Conservation (phyloP, 169 alveolate genomes). For the Plasmodium falciparum region DNA sequence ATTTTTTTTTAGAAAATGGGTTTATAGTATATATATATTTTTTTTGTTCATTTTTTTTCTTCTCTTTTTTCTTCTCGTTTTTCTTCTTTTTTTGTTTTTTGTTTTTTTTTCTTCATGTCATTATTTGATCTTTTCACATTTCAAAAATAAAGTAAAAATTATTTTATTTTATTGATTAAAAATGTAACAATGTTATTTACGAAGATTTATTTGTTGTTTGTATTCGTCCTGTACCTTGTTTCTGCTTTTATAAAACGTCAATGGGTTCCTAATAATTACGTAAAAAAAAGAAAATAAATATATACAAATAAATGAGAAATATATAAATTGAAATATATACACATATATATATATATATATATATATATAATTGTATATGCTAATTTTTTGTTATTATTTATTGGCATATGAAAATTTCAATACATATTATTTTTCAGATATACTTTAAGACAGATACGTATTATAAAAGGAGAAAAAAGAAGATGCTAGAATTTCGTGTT, state of each 20-base stretch:
- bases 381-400: not conserved
- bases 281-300: slow-evolving; percentile 1
- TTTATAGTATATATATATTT: too few relatives aligned
- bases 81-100: slow-evolving; percentile 1
- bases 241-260: slow-evolving; percentile 43
- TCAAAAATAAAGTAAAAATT: not conserved
- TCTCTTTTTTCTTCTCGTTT: not conserved
- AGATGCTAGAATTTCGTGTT: slow-evolving; percentile 1
- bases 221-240: slow-evolving; percentile 9
- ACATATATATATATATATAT: not conserved
- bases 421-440: slow-evolving; percentile 23
- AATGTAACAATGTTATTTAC: slow-evolving; percentile 55
- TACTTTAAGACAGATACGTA: slow-evolving; percentile 36
- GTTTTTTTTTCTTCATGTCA: slow-evolving; percentile 10
- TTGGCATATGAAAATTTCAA: too few relatives aligned
- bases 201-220: slow-evolving; percentile 17
- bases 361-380: not conserved
- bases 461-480: slow-evolving; percentile 46
- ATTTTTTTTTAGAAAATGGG: too few relatives aligned
- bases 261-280: slow-evolving; percentile 18
- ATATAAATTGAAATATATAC: not conserved
- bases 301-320: not conserved
- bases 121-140: slow-evolving; percentile 1
- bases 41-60: too few relatives aligned
- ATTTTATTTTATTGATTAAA: slow-evolving; percentile 9